Evolutionary conservation across 108 stramenopile genomes (phyloP), one percentile per base, ranked within the genome.

Genomic region (Cylindrotheca fusiformis): DNA sequence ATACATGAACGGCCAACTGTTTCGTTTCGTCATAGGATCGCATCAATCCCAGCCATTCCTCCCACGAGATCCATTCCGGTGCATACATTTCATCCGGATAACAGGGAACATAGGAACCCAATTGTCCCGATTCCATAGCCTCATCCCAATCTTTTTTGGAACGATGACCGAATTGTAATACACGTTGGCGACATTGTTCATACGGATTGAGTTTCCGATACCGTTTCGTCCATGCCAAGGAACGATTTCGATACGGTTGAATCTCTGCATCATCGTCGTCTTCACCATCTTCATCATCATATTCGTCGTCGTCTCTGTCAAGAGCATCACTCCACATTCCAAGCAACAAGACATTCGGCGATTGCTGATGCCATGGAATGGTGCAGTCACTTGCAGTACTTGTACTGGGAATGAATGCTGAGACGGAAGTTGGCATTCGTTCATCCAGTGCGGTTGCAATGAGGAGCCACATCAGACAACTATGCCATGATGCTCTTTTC

Each of bases 61-160:
- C 87, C 87, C 87, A 88, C 2, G 58, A 54, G 1, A 67, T 63
- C 87, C 87, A 88, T 54, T 88, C 87, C 1, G 63, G 55, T 0
- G 79, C 70, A 62, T 88, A 88, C 87, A 88, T 88, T 62, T 83
- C 71, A 33, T 88, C 87, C 2, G 87, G 87, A 47, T 72, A 32
- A 23, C 45, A 76, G 12, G 82, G 81, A 0, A 85, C 52, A 50
- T 88, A 84, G 29, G 74, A 72, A 19, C 80, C 78, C 27, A 58
- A 46, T 1, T 75, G 48, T 0, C 73, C 68, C 14, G 36, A 41
- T 41, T 41, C 36, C 36, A 41, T 14, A 55, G 55, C 73, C 12
- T 85, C 82, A 48, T 88, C 81, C 86, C 86, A 88, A 24, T 88
- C 87, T 24, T 70, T 71, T 51, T 83, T 85, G 48, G 84, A 81